phyloP scores from a whole-genome alignment of 257 asterid genomes.

The Craterostigma plantagineum region DNA sequence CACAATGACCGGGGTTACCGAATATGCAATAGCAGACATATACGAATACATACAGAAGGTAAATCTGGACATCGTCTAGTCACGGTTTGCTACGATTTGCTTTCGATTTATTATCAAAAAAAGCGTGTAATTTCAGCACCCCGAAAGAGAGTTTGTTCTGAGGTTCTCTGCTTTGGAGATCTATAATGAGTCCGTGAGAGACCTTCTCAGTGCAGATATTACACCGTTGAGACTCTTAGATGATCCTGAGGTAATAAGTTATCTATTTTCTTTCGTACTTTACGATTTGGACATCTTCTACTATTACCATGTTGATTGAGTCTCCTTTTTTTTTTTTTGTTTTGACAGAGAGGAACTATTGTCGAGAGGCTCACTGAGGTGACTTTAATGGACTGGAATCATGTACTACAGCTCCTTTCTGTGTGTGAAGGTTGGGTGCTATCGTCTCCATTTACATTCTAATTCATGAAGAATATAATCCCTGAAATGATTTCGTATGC shows the following conservation, averaged over 20 bases:
- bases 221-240: conserved; percentile 53
- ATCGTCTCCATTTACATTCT: background rate
- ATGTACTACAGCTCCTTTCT: conserved; percentile 43
- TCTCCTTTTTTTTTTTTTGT: background rate
- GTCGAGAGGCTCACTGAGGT: conserved; percentile 74
- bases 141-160: conserved; percentile 52
- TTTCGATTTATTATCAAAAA: conserved; percentile 3
- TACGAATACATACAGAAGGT: conserved; percentile 55
- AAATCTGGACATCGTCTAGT: background rate
- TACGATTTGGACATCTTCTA: background rate
- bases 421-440: conserved; percentile 42
- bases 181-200: conserved; percentile 54
- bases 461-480: background rate
- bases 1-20: conserved; percentile 78
- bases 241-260: conserved; percentile 71
- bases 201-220: conserved; percentile 47
- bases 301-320: conserved; percentile 1
- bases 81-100: conserved; percentile 2
- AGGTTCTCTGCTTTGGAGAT: conserved; percentile 89
- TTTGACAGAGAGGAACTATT: conserved; percentile 47
- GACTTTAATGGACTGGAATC: conserved; percentile 49
- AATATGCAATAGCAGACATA: conserved; percentile 63
- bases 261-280: background rate
- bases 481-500: conserved; percentile 4
- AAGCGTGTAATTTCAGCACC: conserved; percentile 28